phyloP scores from a whole-genome alignment of 1,284 basidiomycete species.

The Ganoderma multipileum region DNA sequence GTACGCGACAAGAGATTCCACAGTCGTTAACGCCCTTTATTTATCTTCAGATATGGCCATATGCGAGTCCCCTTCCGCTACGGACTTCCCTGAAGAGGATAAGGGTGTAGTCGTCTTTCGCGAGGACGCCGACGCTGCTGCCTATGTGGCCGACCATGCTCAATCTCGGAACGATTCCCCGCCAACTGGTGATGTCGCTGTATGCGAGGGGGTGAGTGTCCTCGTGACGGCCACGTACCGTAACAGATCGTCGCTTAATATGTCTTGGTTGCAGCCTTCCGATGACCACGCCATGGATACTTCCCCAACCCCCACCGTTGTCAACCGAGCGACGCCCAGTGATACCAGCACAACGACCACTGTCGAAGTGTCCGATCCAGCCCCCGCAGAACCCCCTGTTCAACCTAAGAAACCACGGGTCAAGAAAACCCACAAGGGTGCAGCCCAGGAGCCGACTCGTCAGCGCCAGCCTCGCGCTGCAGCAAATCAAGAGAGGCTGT shows the following conservation, averaged over 20 bases:
- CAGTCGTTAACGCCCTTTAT: neutral
- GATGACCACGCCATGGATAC: neutral
- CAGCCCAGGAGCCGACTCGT: neutral
- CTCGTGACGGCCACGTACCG: neutral
- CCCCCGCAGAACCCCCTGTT: neutral
- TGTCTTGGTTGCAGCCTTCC: neutral
- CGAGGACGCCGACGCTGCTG: neutral
- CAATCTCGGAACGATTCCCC: neutral
- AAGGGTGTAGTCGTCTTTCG: neutral
- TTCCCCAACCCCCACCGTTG: neutral
- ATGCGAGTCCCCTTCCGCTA: neutral
- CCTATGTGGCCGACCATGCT: neutral
- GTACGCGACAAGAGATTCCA: neutral
- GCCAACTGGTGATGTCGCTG: neutral
- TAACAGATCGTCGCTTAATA: neutral
- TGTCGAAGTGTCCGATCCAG: neutral
- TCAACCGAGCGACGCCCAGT: neutral
- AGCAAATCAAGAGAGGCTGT: conserved; percentile 5
- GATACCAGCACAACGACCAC: neutral
- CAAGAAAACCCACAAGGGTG: conserved; percentile 1
- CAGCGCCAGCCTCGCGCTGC: conserved; percentile 12
- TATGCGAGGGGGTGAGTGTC: neutral
- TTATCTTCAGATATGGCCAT: too few species aligned
- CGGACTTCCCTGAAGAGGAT: conserved; percentile 3
- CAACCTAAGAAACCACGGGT: neutral